phyloP scores from a whole-genome alignment of 305 asterid species.

The Solanum hybrid region DNA sequence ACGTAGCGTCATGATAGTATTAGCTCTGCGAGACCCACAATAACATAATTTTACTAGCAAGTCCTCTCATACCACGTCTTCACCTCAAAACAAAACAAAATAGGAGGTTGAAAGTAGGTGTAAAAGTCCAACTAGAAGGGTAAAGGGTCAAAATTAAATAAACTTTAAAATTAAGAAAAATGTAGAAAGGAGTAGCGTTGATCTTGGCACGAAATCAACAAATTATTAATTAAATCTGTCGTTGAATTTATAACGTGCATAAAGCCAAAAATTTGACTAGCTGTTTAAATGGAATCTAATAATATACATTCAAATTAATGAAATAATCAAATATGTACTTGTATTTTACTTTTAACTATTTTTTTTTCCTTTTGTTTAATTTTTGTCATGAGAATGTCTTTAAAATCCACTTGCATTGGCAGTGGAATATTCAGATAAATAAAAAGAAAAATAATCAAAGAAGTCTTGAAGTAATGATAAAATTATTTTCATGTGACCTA shows the following conservation, averaged over 20 bases:
- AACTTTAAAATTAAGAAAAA: neutral
- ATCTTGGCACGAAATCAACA: neutral
- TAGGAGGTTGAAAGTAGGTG: neutral
- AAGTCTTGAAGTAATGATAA: neutral
- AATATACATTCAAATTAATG: neutral
- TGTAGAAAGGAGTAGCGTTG: neutral
- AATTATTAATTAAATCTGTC: neutral
- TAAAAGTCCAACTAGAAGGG: neutral
- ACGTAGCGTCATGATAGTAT: accelerated
- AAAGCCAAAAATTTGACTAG: slow-evolving; percentile 1
- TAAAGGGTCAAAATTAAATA: neutral
- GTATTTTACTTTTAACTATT: neutral
- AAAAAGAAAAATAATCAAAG: no score
- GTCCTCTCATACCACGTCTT: no score
- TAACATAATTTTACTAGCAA: neutral
- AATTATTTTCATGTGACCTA: neutral
- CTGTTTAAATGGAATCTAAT: neutral
- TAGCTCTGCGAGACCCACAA: neutral
- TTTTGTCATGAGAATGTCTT: neutral
- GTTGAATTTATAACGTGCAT: slow-evolving; percentile 1
- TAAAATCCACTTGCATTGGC: neutral
- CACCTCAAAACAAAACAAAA: neutral
- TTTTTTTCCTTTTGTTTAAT: neutral
- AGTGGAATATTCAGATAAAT: neutral
- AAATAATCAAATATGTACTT: neutral